Evolutionary conservation across 345 rosid species (phyloP), one percentile per base, ranked within the genome.

Genomic region (Citrus cavaleriei): DNA sequence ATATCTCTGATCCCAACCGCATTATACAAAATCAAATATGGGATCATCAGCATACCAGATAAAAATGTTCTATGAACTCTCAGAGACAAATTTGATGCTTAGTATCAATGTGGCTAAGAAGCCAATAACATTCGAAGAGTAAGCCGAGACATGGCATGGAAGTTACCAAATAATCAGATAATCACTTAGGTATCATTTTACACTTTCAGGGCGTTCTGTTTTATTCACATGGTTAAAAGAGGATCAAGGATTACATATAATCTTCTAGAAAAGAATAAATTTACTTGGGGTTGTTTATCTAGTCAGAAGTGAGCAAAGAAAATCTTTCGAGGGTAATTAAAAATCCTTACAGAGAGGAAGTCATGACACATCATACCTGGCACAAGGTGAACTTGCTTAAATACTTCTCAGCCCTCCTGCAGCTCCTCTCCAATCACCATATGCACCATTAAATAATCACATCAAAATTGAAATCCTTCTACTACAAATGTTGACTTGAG

Each of bases 341-440:
- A 60, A 61, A 63, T 28, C 21, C 49, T 57, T 60, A 25, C 28
- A n/a, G 24, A 66, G 65, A 72, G 7, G 58, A 3, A 70, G 35
- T 24, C 3, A 54, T 68, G 34, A 68, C 9, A 69, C 34, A 62
- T 55, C 68, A 65, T 79, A 86, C 84, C 78, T 72, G 78, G 68
- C 37, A 78, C 59, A 19, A 21, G 62, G 66, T 73, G 66, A 78
- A 67, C 70, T 51, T 55, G 77, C 71, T 61, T 79, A 58, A 69
- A 70, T 74, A 42, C 57, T 38, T 58, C 55, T 75, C 38, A 6
- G 60, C 70, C 58, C 66, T 73, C 72, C 30, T 72, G 55, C 46
- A 69, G 79, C 70, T 28, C 68, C 73, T 74, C 49, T 67, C 67
- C 62, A 71, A 68, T 77, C 32, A 24, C 28, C 72, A 72, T 38